These are phyloP conservation scores for Pichia gijzeniarum DNA, from an alignment of 805 yeast genomes.

Conservation along the genomic window DNA sequence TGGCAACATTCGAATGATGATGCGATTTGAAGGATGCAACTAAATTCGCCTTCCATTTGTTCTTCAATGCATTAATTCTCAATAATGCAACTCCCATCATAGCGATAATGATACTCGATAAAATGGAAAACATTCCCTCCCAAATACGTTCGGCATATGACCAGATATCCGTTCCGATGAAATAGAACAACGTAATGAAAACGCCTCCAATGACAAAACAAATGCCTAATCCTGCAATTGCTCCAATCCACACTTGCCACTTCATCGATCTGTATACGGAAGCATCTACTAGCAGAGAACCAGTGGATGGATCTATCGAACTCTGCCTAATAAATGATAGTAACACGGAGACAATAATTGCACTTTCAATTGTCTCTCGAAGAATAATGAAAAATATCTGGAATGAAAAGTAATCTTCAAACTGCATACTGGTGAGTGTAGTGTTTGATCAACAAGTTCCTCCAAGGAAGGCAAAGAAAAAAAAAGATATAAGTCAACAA, in stretches of 20 bases:
- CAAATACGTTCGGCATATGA: slow-evolving; percentile 80
- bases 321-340: slow-evolving; percentile 66
- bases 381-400: slow-evolving; percentile 69
- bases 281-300: slow-evolving; percentile 22
- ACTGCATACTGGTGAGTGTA: slow-evolving; percentile 13
- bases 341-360: slow-evolving; percentile 68
- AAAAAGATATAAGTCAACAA: not conserved
- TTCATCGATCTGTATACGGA: slow-evolving; percentile 39
- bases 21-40: slow-evolving; percentile 23
- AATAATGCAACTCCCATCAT: slow-evolving; percentile 81
- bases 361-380: slow-evolving; percentile 69
- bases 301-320: slow-evolving; percentile 27
- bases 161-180: slow-evolving; percentile 82
- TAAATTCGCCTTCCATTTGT: slow-evolving; percentile 66
- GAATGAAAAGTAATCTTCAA: slow-evolving; percentile 55
- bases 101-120: slow-evolving; percentile 75
- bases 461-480: not conserved
- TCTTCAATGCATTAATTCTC: slow-evolving; percentile 72
- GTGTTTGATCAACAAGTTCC: no score
- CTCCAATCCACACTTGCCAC: slow-evolving; percentile 79
- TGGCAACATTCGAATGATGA: not conserved
- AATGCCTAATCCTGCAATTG: slow-evolving; percentile 58
- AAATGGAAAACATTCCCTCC: slow-evolving; percentile 77
- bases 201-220: slow-evolving; percentile 70
- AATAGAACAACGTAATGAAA: slow-evolving; percentile 64